Percentiles rank a stretch among this genome's conserved stretches.
These are phyloP conservation scores for Betula pendula DNA, from an alignment of 306 rosid genomes.

Conservation along the genomic window DNA sequence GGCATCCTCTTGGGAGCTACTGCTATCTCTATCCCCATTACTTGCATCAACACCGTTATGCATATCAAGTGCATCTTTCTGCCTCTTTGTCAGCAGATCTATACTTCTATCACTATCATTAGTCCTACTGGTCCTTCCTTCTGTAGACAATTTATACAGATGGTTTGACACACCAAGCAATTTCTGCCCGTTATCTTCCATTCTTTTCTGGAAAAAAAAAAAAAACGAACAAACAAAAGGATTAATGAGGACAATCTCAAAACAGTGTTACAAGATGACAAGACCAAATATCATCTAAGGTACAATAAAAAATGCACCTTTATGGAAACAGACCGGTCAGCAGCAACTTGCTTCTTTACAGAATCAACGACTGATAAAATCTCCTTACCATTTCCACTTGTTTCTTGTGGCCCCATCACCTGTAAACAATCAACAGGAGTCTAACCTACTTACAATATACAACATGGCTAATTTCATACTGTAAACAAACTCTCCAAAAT, in stretches of 20 bases:
- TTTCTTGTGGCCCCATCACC: slow-evolving; percentile 40
- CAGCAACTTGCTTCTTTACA: slow-evolving; percentile 73
- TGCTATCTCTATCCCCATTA: slow-evolving; percentile 57
- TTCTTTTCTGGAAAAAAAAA: slow-evolving; percentile 59
- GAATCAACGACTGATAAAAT: slow-evolving; percentile 65
- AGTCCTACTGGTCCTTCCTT: slow-evolving; percentile 45
- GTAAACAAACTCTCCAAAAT: not conserved
- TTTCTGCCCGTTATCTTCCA: slow-evolving; percentile 79
- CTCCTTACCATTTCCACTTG: slow-evolving; percentile 44
- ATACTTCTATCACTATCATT: slow-evolving; percentile 39
- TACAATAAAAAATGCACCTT: slow-evolving; percentile 48
- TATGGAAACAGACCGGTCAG: slow-evolving; percentile 50
- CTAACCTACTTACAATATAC: slow-evolving; percentile 2
- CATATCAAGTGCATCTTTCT: slow-evolving; percentile 81
- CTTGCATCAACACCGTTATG: slow-evolving; percentile 69
- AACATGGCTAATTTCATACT: not conserved
- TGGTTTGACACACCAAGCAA: slow-evolving; percentile 60
- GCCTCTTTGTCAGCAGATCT: slow-evolving; percentile 77
- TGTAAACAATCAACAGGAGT: slow-evolving; percentile 30
- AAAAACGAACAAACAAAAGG: not conserved
- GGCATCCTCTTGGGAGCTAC: slow-evolving; percentile 64
- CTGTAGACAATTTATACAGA: slow-evolving; percentile 52
- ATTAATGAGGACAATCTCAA: not conserved
- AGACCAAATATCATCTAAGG: slow-evolving; percentile 11
- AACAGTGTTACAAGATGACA: slow-evolving; percentile 17